Evolutionary conservation across 176 grass and related monocot genomes (phyloP), one percentile per base, ranked within the genome.

Genomic region (Paspalum notatum): DNA sequence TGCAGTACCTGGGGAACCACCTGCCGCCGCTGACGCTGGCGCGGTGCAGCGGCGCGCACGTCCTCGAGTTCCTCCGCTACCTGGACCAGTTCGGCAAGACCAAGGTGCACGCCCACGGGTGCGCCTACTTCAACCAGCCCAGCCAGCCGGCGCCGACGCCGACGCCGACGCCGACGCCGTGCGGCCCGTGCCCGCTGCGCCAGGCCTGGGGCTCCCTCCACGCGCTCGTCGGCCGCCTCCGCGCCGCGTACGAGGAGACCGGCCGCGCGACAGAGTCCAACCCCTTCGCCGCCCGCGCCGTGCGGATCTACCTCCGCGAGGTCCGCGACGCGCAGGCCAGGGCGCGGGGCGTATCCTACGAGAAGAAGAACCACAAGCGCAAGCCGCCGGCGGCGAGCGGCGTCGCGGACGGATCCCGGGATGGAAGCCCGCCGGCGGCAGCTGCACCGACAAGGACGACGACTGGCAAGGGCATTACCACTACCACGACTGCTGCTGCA

Each of bases 41-140:
- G 32, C 82, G 93, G 2, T 99, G 96, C 85, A 99, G 96, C 88
- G 96, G 96, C 15, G 96, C 96, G 51, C 96, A 95, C 82, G 96
- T 99, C 49, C 95, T 99, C 78, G 96, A 99, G 89, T 99, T 99
- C 84, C 86, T 99, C 22, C 85, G 88, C 62, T 99, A 99, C 77
- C 90, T 99, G 5, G 96, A 99, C 62, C 96, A 95, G 86, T 99
- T 99, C 84, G 96, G 96, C 56, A 99, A 99, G 90, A 99, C 96
- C 37, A 99, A 95, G 93, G 96, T 99, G 73, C 96, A 99, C 89
- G 75, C 62, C 8, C 3, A 27, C 7, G 88, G 84, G 0, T 99
- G 96, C 77, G 79, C 81, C 51, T 93, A 88, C 92, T 99, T 71
- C 87, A 92, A 92, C 71, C 96, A 95, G 40, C 90, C 96, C 22